Base-by-base conservation (phyloP, 495 filamentous ascomycete genomes). In the Penicillium nucicola region DNA sequence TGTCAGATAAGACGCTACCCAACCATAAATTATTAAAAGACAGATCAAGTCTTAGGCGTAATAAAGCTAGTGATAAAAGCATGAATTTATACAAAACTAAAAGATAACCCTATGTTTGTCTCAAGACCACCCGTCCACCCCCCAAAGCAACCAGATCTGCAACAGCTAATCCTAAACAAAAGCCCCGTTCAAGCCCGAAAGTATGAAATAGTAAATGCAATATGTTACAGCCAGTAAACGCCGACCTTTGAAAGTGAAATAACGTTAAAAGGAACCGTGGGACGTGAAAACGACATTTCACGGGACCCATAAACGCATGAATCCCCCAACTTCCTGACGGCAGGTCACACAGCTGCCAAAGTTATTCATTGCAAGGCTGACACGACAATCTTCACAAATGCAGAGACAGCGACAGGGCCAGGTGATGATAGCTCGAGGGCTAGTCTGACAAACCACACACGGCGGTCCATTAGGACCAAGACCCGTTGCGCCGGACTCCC, bases 371-470 rank as follows among this genome's bases (percentile, higher is more conserved):
- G 93, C 93, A 25, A 98, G 78, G 45, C 87, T 90, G 19, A 98
- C 86, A 15, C 93, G 77, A 66, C 93, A 97, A 46, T 97, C 93
- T 62, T 98, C 93, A 61, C 93, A 97, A 19, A 96, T 75, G 52
- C 89, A 91, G 37, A 98, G 77, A 64, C 93, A 98, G 15, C 95
- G 84, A 61, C 93, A 98, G 2, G 93, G 93, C 95, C 95, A 97
- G 3, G 95, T 87, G 46, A 98, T 86, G 42, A 97, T 87, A 4
- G 87, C 96, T 18, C 93, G 79, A 14, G 91, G 87, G n/a, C 76
- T 80, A 20, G 82, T 82, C 62, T 97, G 93, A 61, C 93, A 98
- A 4, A 98, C 88, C 1, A 97, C 93, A 62, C 93, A 98, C 44
- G 88, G 85, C 4, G 91, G 92, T 0, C 92, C 90, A 39, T 82